Conservation (phyloP, 345 rosid species). For the Barbarea vulgaris region DNA sequence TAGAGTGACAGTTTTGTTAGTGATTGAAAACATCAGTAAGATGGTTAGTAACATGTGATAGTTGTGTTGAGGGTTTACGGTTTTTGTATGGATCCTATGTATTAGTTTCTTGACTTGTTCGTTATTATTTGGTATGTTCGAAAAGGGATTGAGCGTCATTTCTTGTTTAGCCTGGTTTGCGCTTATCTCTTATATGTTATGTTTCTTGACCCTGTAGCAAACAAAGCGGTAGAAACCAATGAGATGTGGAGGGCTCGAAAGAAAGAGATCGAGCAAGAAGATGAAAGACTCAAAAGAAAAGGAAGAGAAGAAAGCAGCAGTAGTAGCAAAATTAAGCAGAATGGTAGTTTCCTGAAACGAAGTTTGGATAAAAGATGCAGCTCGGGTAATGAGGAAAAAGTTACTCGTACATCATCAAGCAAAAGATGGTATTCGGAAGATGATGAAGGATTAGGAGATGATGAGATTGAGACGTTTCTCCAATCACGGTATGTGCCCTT, state of each 20-base stretch:
- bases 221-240: conserved; percentile 75
- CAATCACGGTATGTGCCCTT: conserved; percentile 58
- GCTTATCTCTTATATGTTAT: conserved; percentile 9
- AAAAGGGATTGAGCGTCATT: not conserved
- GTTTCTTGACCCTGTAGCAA: conserved; percentile 50
- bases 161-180: not conserved
- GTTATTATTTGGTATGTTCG: not conserved
- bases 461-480: conserved; percentile 76
- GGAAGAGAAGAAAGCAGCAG: conserved; percentile 45
- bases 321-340: conserved; percentile 41
- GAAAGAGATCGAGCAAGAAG: conserved; percentile 66
- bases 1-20: not conserved
- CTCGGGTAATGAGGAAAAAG: conserved; percentile 30
- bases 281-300: conserved; percentile 49
- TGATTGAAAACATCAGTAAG: not conserved
- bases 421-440: conserved; percentile 43
- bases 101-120: not conserved
- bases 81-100: not conserved
- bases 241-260: conserved; percentile 85
- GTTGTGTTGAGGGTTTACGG: not conserved
- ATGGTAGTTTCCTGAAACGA: conserved; percentile 30
- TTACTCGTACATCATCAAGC: conserved; percentile 44
- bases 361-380: conserved; percentile 40
- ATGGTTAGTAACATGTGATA: not conserved
- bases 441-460: conserved; percentile 67